Conservation (phyloP, 75 land plant species). For the Gnetum montanum region DNA sequence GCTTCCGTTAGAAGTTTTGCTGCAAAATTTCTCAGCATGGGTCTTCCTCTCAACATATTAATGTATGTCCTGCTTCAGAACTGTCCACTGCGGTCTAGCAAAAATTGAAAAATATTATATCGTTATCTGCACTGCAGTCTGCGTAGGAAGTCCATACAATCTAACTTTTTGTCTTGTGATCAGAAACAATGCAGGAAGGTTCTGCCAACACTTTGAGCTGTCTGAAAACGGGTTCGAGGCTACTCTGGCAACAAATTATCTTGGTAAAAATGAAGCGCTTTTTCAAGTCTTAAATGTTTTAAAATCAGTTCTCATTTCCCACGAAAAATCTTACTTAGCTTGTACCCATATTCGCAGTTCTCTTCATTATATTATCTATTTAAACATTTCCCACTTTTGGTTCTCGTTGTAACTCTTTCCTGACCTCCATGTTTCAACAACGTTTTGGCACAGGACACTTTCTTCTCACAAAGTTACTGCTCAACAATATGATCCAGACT, state of each 20-base stretch:
- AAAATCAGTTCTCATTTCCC: not conserved
- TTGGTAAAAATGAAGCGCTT: slow-evolving; percentile 26
- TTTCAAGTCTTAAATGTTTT: not conserved
- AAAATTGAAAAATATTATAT: not conserved
- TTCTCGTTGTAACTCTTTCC: no score
- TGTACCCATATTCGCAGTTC: not conserved
- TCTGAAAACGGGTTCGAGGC: slow-evolving; percentile 76
- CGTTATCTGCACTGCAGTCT: slow-evolving; percentile 8
- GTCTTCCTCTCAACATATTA: slow-evolving; percentile 65
- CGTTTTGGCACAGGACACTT: slow-evolving; percentile 84
- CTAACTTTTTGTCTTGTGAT: no score
- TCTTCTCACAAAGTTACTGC: slow-evolving; percentile 46
- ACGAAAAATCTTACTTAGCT: not conserved
- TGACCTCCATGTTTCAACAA: no score
- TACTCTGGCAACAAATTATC: slow-evolving; percentile 74
- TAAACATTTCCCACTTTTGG: not conserved
- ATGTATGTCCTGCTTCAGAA: slow-evolving; percentile 28
- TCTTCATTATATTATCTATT: not conserved
- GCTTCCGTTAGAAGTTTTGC: slow-evolving; percentile 50
- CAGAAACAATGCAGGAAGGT: slow-evolving; percentile 83
- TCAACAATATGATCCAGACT: slow-evolving; percentile 62
- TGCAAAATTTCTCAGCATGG: slow-evolving; percentile 32
- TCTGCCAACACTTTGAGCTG: slow-evolving; percentile 25
- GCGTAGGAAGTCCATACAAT: no score
- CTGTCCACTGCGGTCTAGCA: not conserved